Conservation (phyloP, 768 basidiomycete species). For the Phlegmacium glaucopus region DNA sequence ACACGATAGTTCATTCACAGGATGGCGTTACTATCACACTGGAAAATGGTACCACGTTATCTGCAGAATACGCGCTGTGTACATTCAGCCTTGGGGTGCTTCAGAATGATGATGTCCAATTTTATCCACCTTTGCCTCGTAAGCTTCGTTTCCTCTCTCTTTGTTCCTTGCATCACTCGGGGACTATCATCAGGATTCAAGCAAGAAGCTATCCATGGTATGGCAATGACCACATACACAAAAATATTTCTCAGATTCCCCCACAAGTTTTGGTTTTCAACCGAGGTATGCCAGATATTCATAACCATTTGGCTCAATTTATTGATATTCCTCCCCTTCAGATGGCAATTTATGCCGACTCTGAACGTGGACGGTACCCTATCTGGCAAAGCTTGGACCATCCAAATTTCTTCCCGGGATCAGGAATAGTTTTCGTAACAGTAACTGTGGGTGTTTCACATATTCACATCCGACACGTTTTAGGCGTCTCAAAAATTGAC, state of each 20-base stretch:
- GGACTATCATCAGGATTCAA: slow-evolving; percentile 38
- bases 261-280: slow-evolving; percentile 52
- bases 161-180: neutral
- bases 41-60: slow-evolving; percentile 37
- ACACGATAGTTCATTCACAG: slow-evolving; percentile 40
- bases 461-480: neutral
- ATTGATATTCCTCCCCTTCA: slow-evolving; percentile 11
- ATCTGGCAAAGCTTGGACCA: slow-evolving; percentile 69
- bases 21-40: slow-evolving; percentile 47
- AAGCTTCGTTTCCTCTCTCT: neutral
- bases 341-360: slow-evolving; percentile 58
- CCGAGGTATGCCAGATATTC: slow-evolving; percentile 23
- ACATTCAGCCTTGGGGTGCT: slow-evolving; percentile 73
- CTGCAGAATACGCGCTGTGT: slow-evolving; percentile 56
- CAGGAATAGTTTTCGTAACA: slow-evolving; percentile 52
- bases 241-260: slow-evolving; percentile 68
- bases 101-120: slow-evolving; percentile 58
- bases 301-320: neutral
- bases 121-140: slow-evolving; percentile 50
- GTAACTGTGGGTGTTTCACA: slow-evolving; percentile 36
- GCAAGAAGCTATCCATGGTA: slow-evolving; percentile 58
- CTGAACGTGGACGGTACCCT: slow-evolving; percentile 57
- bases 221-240: slow-evolving; percentile 65
- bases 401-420: slow-evolving; percentile 54
- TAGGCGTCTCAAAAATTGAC: neutral